Evolutionary conservation across 2,329 filamentous ascomycete genomes (phyloP), one percentile per base, ranked within the genome.

Genomic region (Colletotrichum orbiculare): DNA sequence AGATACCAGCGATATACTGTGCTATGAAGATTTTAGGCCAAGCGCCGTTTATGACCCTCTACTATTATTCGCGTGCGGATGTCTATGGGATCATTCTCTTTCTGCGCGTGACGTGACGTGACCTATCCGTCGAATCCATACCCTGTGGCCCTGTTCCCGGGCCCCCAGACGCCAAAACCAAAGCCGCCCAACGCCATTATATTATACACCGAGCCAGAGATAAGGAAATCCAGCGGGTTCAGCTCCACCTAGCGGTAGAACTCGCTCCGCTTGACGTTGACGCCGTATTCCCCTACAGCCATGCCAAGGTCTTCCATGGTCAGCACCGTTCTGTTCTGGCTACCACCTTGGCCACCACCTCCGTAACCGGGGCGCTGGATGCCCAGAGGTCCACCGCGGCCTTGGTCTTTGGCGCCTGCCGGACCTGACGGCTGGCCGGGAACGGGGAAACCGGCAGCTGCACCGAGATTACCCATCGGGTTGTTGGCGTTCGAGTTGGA

Each of bases 271-370:
- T 97, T 98, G 57, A 98, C 92, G 75, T 97, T 99, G 56, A 99
- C 94, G 1, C 96, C 96, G 76, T 98, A 99, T 83, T 99, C 96
- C 38, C 92, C 92, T 37, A 98, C 95, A 1, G 96, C 96, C 94
- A 98, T 98, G 13, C 96, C 96, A 72, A 99, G 78, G 77, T 99
- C 96, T 80, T 99, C 96, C 96, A 99, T 98, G 1, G 96, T 98
- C 67, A 99, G 83, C 60, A 99, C 95, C 15, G 96, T 97, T 68
- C 94, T 86, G 69, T 96, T 97, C 81, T 96, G 93, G 60, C 89
- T 92, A 1, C 93, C 92, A 35, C 94, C 94, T 73, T 94, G 92
- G 0, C 94, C 94, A 71, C 95, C 95, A 68, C 95, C 96, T 13
- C 93, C 93, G 73, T 90, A 95, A 1, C 92, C 92, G 33, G 91